Evolutionary conservation across 805 yeast species (phyloP).

Genomic region (Kodamaea nitidulidarum): DNA sequence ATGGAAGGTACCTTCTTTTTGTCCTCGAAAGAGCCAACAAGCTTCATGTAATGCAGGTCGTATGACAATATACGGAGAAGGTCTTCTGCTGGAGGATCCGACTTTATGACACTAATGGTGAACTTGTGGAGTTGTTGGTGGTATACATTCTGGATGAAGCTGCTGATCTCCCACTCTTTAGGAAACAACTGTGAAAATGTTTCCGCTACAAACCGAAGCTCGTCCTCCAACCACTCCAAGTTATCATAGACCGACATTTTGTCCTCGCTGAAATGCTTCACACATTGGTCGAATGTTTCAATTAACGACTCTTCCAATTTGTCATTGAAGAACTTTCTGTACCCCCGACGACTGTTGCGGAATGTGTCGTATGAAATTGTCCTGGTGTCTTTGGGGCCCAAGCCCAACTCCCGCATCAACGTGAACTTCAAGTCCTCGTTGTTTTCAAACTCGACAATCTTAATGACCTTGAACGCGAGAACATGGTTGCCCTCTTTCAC

Average conservation of each 20-base stretch:
- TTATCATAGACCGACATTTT: constrained; percentile 62
- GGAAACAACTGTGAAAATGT: constrained; percentile 64
- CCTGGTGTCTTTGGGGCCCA: constrained; percentile 16
- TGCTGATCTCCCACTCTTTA: constrained; percentile 65
- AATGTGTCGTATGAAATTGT: constrained; percentile 26
- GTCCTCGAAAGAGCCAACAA: constrained; percentile 24
- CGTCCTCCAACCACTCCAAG: constrained; percentile 81
- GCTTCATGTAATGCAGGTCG: constrained; percentile 59
- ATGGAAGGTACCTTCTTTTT: constrained; percentile 50
- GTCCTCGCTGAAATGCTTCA: constrained; percentile 45
- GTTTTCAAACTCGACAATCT: constrained; percentile 77
- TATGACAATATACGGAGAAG: constrained; percentile 72
- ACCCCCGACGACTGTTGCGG: constrained; percentile 48
- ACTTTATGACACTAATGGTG: constrained; percentile 57
- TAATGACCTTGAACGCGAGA: constrained; percentile 66
- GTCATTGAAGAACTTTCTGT: constrained; percentile 56
- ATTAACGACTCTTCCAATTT: constrained; percentile 56
- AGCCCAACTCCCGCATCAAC: constrained; percentile 29
- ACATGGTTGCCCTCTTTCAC: constrained; percentile 64
- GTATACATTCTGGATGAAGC: constrained; percentile 59
- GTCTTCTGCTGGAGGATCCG: constrained; percentile 76
- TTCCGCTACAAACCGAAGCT: constrained; percentile 60
- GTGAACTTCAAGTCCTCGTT: constrained; percentile 60
- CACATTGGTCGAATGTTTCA: constrained; percentile 66
- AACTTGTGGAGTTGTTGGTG: constrained; percentile 62